Evolutionary conservation across 345 rosid species (phyloP).

Genomic region (Acer saccharum): DNA sequence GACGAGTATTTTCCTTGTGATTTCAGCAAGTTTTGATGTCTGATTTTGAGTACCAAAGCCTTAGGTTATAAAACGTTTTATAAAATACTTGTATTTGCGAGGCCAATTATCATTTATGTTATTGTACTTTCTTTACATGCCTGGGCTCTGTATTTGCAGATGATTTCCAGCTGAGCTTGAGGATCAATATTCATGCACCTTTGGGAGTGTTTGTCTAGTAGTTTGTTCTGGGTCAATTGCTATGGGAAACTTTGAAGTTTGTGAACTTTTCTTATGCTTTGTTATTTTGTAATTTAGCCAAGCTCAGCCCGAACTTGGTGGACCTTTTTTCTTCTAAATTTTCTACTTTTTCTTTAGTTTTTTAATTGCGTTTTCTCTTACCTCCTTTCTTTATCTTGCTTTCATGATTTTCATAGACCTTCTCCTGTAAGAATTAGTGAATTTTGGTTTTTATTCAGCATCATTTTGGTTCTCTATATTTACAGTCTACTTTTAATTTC

Average conservation of each 20-base stretch:
- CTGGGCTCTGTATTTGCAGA: conserved; percentile 63
- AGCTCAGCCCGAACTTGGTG: conserved; percentile 15
- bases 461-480: conserved; percentile 3
- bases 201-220: conserved; percentile 28
- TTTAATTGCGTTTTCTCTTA: not conserved
- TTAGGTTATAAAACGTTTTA: conserved; percentile 6
- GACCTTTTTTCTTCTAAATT: conserved; percentile 8
- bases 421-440: conserved; percentile 6
- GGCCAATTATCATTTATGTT: conserved; percentile 21
- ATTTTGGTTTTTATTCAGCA: conserved; percentile 4
- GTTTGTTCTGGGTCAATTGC: conserved; percentile 21
- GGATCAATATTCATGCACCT: conserved; percentile 42
- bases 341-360: not conserved
- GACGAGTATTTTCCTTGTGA: not conserved
- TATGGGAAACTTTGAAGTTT: conserved; percentile 26
- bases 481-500: not conserved
- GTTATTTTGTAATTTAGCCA: conserved; percentile 16
- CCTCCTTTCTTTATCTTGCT: not conserved
- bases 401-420: not conserved
- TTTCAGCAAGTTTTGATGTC: not conserved
- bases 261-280: conserved; percentile 19
- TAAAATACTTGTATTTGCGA: conserved; percentile 1
- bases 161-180: conserved; percentile 54
- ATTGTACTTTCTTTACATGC: conserved; percentile 28
- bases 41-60: not conserved